Evolutionary conservation across 352 stramenopile genomes (phyloP), one percentile per base, ranked within the genome.

Genomic region (Globisporangium alternatum): DNA sequence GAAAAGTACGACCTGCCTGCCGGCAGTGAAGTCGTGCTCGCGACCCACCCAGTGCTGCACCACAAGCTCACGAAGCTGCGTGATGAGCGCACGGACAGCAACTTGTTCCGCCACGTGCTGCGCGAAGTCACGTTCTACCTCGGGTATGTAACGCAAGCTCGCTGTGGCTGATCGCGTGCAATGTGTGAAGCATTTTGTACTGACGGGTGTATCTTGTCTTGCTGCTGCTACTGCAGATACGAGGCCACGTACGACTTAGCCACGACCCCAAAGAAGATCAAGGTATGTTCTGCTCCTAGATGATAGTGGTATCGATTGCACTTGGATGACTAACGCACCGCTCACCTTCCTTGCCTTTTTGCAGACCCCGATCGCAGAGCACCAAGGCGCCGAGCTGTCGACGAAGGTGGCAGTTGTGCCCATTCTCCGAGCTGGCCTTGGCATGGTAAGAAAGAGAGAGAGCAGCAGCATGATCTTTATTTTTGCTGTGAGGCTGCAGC

Each of bases 81-180:
- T n/a, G 93, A 97, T 49, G 95, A 96, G 53, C 82, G 86, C 67
- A 99, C 97, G 0, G 81, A 89, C 51, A 92, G 92, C 60, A 90
- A 83, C 47, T 80, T 98, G 15, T 99, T 99, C 72, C 95, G 97
- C 62, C 76, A 95, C 58, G 74, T 98, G n/a, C 78, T 99, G 57
- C 90, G 95, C 49, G 97, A 99, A 83, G 89, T 99, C 51, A 99
- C 97, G 31, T 99, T 98, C 67, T 98, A 99, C 70, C 77, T 99
- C 21, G 97, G 95, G 70, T 99, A 88, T 66, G 94, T 88, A 41
- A 5, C 9, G 35, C 35, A 41, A 41, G 7, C n/a, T 30, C 28
- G 19, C 7, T 37, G 8, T n/a, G 8, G 22, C 68, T 53, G 15
- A 15, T 56, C 17, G 12, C 28, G 35, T 6, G 41, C 17, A 15